A percentile compares a stretch with the other conserved stretches of the same genome.
Conservation (phyloP, 768 basidiomycete genomes). For the Thelephora ganbajun region DNA sequence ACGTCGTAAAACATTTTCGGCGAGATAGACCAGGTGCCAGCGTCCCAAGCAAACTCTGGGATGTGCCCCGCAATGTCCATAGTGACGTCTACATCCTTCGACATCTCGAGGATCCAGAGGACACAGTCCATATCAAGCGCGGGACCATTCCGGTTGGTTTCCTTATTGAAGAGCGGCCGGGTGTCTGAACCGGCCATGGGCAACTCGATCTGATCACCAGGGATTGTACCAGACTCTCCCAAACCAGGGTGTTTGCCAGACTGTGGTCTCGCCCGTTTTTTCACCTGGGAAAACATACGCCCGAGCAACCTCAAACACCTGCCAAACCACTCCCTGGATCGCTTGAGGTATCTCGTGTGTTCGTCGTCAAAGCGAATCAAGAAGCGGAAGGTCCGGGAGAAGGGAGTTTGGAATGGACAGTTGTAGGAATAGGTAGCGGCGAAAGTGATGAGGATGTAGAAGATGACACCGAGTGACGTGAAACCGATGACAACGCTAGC, state of each 20-base stretch:
- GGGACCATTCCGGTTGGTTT: background rate
- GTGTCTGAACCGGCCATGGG: too few relatives aligned
- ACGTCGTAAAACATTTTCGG: background rate
- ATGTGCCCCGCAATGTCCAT: slow-evolving; percentile 5
- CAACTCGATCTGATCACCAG: background rate
- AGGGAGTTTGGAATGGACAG: slow-evolving; percentile 10
- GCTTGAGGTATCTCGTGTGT: background rate
- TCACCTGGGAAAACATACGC: background rate
- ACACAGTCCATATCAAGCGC: slow-evolving; percentile 1
- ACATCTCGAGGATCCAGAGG: slow-evolving; percentile 11
- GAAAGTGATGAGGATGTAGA: slow-evolving; percentile 7
- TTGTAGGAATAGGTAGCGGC: slow-evolving; percentile 3
- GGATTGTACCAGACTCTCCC: background rate
- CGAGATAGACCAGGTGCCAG: background rate
- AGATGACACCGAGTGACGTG: slow-evolving; percentile 1
- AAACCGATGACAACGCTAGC: slow-evolving; percentile 7
- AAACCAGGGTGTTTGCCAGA: background rate
- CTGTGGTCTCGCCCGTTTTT: too few relatives aligned
- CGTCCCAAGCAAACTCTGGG: slow-evolving; percentile 7
- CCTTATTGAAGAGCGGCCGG: background rate
- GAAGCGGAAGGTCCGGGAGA: slow-evolving; percentile 2
- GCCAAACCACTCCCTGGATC: background rate
- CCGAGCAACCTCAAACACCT: too few relatives aligned
- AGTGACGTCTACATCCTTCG: slow-evolving; percentile 9
- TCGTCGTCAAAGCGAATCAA: background rate